Conservation (phyloP, 352 stramenopile species). For the Achlya hypogyna region DNA sequence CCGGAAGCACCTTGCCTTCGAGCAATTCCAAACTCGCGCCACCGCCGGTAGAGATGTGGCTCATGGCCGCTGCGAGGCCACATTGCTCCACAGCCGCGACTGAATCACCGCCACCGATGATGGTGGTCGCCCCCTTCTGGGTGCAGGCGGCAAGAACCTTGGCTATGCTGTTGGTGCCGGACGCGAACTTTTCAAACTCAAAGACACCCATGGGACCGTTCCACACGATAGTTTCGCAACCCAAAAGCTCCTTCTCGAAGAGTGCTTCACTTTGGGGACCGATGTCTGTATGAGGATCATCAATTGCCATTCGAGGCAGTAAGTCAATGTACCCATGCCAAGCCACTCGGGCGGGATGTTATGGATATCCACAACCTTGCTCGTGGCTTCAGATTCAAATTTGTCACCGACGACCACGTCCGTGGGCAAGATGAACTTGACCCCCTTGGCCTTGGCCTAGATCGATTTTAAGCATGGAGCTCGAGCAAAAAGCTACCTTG, state of each 20-base stretch:
- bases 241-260: slow-evolving; percentile 78
- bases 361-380: slow-evolving; percentile 54
- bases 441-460: slow-evolving; percentile 78
- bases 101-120: slow-evolving; percentile 93
- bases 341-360: slow-evolving; percentile 95
- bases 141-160: slow-evolving; percentile 88
- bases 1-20: slow-evolving; percentile 96
- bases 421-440: slow-evolving; percentile 85
- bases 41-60: slow-evolving; percentile 96
- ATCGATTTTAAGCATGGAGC: neutral
- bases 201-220: slow-evolving; percentile 98
- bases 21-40: slow-evolving; percentile 98
- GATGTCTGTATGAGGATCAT: slow-evolving; percentile 34
- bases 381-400: slow-evolving; percentile 54
- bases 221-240: slow-evolving; percentile 91
- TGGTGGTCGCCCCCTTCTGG: slow-evolving; percentile 65
- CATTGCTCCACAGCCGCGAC: slow-evolving; percentile 93
- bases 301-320: neutral
- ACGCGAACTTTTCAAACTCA: slow-evolving; percentile 94
- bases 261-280: slow-evolving; percentile 41
- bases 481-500: slow-evolving; percentile 9
- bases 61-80: slow-evolving; percentile 88
- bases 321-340: slow-evolving; percentile 62
- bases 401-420: slow-evolving; percentile 94
- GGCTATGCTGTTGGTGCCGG: slow-evolving; percentile 89